Base-by-base conservation (phyloP, 306 rosid genomes). In the Fragaria iinumae region DNA sequence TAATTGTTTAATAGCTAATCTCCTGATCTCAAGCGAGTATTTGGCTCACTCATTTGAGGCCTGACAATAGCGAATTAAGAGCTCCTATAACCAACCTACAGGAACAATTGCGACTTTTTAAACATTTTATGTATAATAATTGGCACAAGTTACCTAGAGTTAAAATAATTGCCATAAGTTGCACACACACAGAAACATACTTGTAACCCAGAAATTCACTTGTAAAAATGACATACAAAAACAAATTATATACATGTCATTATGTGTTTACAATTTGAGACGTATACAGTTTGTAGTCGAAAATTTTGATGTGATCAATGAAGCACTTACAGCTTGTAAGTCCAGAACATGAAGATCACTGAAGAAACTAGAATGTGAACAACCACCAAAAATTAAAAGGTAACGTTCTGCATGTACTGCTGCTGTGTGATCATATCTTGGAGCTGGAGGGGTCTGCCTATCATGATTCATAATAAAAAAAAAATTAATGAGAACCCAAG, bases 401-500 rank as follows among this genome's bases (percentile, higher is more conserved):
- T 96, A 96, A 38, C 80, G 91, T 11, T 88, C 91, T 23, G 88
- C 89, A 29, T 89, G 93, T 79, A 92, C 74, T 65, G 97, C 83
- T 69, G 97, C 93, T 77, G 90, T 81, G 79, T 96, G 99, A 85
- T 96, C 99, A 8, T 86, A 96, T 84, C 98, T 91, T 53, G 99
- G 97, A 85, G 89, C 81, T 69, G 99, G 97, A 80, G 93, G 92
- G 72, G 90, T 84, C 92, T 88, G 93, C 92, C 99, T 95, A 88
- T 88, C 89, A 86, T 86, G 81, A 85, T 76, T 81, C 78, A 86
- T 82, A 83, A 86, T 73, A 80, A 78, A 88, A 38, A 36, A 29
- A 32, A 78, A 88, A 84, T 74, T 70, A 66, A 73, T 82, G 79
- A 78, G 73, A 83, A 82, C 59, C 65, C 25, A 81, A 45, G 27